Evolutionary conservation across 495 filamentous ascomycete species (phyloP), one percentile per base, ranked within the genome.

Genomic region (Neurospora tetrasperma): DNA sequence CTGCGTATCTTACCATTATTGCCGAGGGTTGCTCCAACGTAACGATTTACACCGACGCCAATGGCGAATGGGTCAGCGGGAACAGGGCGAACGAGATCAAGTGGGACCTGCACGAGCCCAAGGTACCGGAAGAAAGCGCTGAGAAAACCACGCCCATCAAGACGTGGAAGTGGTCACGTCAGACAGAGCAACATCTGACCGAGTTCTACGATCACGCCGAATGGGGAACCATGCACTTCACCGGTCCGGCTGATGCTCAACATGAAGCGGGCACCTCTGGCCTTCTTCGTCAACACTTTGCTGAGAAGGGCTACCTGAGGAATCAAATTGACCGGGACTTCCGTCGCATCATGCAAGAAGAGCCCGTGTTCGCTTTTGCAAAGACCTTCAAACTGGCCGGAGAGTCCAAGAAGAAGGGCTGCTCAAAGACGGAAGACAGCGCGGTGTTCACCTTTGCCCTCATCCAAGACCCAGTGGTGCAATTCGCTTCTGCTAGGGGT

Each of bases 311-410:
- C 18, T 86, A 84, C 4, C 80, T 98, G 35, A 80, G 73, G 43
- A 84, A 86, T 68, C 76, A 84, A 31, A 74, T 91, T 35, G 92
- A 95, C 74, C 79, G 80, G 11, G 79, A 80, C 7, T 94, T 89
- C 79, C 88, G 94, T 6, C 82, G 85, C 23, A 92, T 97, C 71
- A 90, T 91, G 83, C 92, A 96, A 44, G 90, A 94, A 39, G 91
- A 95, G 79, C 95, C 95, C 0, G 91, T 96, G 38, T 97, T 97
- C 83, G 94, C 94, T 0, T 97, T 97, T 79, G 89, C 92, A 23
- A 97, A 96, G 79, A 87, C 88, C 2, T 96, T 97, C 83, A 83
- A 82, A 42, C 78, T 86, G 12, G 80, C 82, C 18, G 71, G 72
- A 3, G 79, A 76, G 39, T 72, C 81, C 6, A 35, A 31, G 1